These are phyloP conservation scores for Paraconiothyrium brasiliense DNA, from an alignment of 2,329 filamentous ascomycete genomes.

Conservation along the genomic window DNA sequence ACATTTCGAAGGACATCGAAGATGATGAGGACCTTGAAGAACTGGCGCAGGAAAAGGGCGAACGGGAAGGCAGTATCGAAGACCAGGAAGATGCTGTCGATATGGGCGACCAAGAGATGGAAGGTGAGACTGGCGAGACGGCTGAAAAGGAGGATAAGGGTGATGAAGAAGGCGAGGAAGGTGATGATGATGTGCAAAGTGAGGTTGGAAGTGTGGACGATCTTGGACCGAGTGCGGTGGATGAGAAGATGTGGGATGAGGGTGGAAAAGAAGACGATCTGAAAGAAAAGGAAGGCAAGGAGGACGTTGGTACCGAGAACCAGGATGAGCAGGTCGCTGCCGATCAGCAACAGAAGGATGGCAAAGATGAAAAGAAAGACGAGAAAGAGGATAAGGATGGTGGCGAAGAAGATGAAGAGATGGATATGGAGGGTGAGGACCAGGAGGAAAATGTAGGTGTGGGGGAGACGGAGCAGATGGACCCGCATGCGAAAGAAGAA, in stretches of 20 bases:
- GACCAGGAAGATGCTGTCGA: slow-evolving; percentile 88
- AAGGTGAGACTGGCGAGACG: slow-evolving; percentile 79
- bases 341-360: slow-evolving; percentile 60
- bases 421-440: slow-evolving; percentile 66
- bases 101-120: slow-evolving; percentile 90
- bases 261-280: slow-evolving; percentile 79
- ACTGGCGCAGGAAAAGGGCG: slow-evolving; percentile 82
- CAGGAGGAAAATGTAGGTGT: slow-evolving; percentile 69
- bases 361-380: slow-evolving; percentile 63
- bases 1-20: slow-evolving; percentile 96
- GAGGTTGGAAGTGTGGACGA: slow-evolving; percentile 92
- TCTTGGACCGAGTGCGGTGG: slow-evolving; percentile 85
- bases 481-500: slow-evolving; percentile 82
- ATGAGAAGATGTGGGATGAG: slow-evolving; percentile 99
- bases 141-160: slow-evolving; percentile 65
- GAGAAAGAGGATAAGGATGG: slow-evolving; percentile 68
- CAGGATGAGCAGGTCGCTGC: slow-evolving; percentile 57
- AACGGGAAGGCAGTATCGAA: slow-evolving; percentile 73
- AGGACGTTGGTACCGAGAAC: slow-evolving; percentile 59
- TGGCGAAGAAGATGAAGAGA: slow-evolving; percentile 64
- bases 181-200: slow-evolving; percentile 78
- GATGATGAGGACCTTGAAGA: slow-evolving; percentile 94
- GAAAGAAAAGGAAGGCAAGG: slow-evolving; percentile 80
- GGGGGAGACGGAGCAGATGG: slow-evolving; percentile 72
- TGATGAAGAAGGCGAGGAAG: slow-evolving; percentile 62